Evolutionary conservation across 352 stramenopile genomes (phyloP).

Genomic region (Globisporangium apiculatum): DNA sequence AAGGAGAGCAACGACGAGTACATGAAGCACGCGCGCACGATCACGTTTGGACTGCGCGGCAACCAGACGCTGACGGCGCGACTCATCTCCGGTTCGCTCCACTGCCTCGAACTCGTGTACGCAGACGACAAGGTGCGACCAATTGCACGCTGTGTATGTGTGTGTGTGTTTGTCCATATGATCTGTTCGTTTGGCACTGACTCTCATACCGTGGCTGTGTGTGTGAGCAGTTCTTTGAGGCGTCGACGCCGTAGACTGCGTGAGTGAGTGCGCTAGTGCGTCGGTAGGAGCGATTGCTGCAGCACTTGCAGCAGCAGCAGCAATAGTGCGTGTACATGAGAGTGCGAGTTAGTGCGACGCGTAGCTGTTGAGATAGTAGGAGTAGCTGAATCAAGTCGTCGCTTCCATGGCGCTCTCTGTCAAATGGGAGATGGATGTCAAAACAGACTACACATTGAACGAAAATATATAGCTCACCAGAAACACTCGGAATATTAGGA

Average conservation of each 20-base stretch:
- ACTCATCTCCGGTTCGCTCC: slow-evolving; percentile 53
- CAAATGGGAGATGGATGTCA: no score
- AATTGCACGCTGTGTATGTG: neutral
- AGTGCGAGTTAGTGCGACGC: no score
- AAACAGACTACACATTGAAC: no score
- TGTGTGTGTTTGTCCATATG: no score
- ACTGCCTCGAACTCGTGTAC: slow-evolving; percentile 71
- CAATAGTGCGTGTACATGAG: neutral
- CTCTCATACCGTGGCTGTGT: neutral
- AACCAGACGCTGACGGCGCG: slow-evolving; percentile 56
- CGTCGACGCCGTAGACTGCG: slow-evolving; percentile 5
- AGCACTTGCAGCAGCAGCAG: slow-evolving; percentile 5
- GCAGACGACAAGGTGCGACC: slow-evolving; percentile 47
- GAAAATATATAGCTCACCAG: no score
- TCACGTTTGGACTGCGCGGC: slow-evolving; percentile 74
- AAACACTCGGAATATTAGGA: no score
- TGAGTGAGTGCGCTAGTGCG: slow-evolving; percentile 4
- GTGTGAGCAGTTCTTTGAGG: slow-evolving; percentile 10
- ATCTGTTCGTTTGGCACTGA: no score
- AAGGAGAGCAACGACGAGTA: slow-evolving; percentile 78
- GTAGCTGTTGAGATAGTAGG: no score
- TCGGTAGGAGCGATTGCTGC: slow-evolving; percentile 4
- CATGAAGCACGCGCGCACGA: slow-evolving; percentile 58
- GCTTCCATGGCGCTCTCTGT: no score
- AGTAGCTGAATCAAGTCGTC: no score